Percentiles rank a stretch among this genome's conserved stretches.
phyloP scores from a whole-genome alignment of 2,329 filamentous ascomycete genomes.

The Xylariaceae sp. region DNA sequence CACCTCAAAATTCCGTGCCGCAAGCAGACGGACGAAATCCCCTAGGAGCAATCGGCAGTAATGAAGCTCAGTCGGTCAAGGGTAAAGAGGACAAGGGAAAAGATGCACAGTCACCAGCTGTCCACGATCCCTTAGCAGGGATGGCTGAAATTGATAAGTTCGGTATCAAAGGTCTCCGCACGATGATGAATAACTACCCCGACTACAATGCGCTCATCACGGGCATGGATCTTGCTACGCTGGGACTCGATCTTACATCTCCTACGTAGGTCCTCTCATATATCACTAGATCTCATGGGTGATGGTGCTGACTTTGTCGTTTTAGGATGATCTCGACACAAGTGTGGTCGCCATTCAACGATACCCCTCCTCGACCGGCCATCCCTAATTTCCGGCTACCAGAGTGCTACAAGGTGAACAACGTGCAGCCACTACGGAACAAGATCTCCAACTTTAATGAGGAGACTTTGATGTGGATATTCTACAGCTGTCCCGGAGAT shows the following conservation, averaged over 20 bases:
- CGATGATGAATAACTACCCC: conserved; percentile 60
- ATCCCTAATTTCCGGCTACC: conserved; percentile 56
- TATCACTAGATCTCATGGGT: background rate
- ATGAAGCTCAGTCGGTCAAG: conserved; percentile 38
- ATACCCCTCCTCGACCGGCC: conserved; percentile 53
- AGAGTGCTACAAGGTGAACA: conserved; percentile 64
- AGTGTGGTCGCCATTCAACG: conserved; percentile 59
- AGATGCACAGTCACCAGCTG: conserved; percentile 36
- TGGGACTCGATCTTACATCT: conserved; percentile 56
- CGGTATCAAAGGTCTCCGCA: conserved; percentile 60
- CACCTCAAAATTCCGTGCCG: conserved; percentile 33
- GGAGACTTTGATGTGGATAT: conserved; percentile 66
- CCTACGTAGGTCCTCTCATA: conserved; percentile 47
- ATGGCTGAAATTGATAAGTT: conserved; percentile 62
- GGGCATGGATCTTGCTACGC: conserved; percentile 53
- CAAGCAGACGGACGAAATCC: conserved; percentile 37
- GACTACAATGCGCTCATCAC: conserved; percentile 59
- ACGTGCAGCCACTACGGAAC: conserved; percentile 61
- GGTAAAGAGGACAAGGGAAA: conserved; percentile 43
- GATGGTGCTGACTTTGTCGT: conserved; percentile 16
- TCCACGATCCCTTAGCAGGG: conserved; percentile 55
- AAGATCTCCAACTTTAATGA: conserved; percentile 66
- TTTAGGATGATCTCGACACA: conserved; percentile 54
- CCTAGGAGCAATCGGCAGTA: conserved; percentile 44
- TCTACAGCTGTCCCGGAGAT: conserved; percentile 63